Evolutionary conservation across 331 rosid species (phyloP), one percentile per base, ranked within the genome.

Genomic region (Stylosanthes scabra): DNA sequence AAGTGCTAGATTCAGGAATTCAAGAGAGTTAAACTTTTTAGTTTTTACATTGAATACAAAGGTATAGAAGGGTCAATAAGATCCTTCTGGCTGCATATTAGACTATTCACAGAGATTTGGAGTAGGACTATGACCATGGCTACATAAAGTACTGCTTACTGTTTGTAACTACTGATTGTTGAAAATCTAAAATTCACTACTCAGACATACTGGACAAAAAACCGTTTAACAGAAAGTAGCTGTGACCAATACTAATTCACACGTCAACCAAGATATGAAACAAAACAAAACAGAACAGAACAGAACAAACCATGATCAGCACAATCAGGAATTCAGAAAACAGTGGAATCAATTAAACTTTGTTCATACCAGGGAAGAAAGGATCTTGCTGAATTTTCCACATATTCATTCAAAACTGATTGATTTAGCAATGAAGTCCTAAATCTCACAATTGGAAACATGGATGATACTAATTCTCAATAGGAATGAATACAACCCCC

Each of bases 171-270:
- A 50, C 28, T 11, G 12, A 41, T 40, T 41, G n/a, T 68, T 31
- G 49, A 57, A 47, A 57, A 37, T 29, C 5, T n/a, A 31, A 56
- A 56, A 8, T 42, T 2, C 34, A 31, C 44, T 44, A 14, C 10
- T 61, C 37, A 31, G 59, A 49, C 74, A 72, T 41, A 72, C 42
- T 72, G 51, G 71, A 37, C 68, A 40, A 25, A 72, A 72, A 41
- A 49, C 11, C 58, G 27, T 56, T 56, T 11, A 40, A 45, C 2
- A 49, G 64, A n/a, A n/a, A n/a, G n/a, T n/a, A n/a, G n/a, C n/a
- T n/a, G n/a, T n/a, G n/a, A n/a, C n/a, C n/a, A n/a, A n/a, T 63
- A 31, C 46, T 9, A 9, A 46, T 11, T 13, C 47, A 62, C 37
- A 46, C 39, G 16, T 37, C 60, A 9, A 77, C 42, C 39, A 9